phyloP scores from a whole-genome alignment of 139 green algal genomes.

The Pseudopediastrum boryanum region DNA sequence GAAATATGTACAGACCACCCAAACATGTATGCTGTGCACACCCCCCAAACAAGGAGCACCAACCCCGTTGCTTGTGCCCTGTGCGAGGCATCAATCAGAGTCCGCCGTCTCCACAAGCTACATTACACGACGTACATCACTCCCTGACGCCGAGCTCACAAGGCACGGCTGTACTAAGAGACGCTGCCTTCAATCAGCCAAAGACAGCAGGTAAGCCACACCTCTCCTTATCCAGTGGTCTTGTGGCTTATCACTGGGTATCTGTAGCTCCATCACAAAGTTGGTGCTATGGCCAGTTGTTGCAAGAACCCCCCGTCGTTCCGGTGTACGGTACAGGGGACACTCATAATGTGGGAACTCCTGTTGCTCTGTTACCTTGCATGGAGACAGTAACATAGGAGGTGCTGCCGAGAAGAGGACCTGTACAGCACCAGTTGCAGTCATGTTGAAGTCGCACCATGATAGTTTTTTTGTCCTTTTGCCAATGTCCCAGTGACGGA shows the following conservation, averaged over 20 bases:
- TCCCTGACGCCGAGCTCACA: too few species aligned
- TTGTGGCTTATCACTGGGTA: slow-evolving; percentile 58
- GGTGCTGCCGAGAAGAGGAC: slow-evolving; percentile 70
- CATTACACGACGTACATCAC: too few species aligned
- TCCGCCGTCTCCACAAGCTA: too few species aligned
- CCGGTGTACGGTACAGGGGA: slow-evolving; percentile 71
- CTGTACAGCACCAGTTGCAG: too few species aligned
- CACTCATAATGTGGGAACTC: slow-evolving; percentile 71
- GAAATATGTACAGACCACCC: too few species aligned
- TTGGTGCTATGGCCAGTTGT: slow-evolving; percentile 82
- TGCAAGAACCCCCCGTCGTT: slow-evolving; percentile 67
- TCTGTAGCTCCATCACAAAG: slow-evolving; percentile 75
- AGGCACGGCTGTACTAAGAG: neutral
- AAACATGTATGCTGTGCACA: too few species aligned
- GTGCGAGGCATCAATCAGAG: too few species aligned
- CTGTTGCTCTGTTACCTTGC: slow-evolving; percentile 29
- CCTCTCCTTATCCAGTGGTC: slow-evolving; percentile 71
- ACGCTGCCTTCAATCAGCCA: slow-evolving; percentile 42
- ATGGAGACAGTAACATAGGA: slow-evolving; percentile 63
- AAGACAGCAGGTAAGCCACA: slow-evolving; percentile 66
- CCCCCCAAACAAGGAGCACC: too few species aligned
- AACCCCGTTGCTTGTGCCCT: too few species aligned
- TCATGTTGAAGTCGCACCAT: too few species aligned
- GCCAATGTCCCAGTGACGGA: too few species aligned
- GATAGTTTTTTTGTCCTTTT: too few species aligned